Evolutionary conservation across 139 green algal species (phyloP).

Genomic region (Chlamydomonas schloesseri): DNA sequence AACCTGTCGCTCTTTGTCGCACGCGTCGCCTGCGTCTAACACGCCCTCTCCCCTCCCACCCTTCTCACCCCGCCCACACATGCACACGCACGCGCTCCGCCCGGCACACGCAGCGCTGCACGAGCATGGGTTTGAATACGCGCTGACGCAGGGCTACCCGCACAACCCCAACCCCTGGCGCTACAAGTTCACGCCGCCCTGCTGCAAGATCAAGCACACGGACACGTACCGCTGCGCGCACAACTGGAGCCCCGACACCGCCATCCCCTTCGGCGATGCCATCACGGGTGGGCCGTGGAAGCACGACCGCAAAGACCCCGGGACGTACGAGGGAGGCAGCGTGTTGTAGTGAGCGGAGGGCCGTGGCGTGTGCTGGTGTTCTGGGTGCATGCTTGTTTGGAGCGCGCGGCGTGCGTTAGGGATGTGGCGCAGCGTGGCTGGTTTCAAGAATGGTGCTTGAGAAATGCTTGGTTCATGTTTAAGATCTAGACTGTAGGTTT

Average conservation of each 20-base stretch:
- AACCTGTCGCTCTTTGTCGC: no score
- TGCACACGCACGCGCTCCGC: no score
- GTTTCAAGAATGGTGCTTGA: no score
- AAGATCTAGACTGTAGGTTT: no score
- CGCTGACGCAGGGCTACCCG: conserved; percentile 52
- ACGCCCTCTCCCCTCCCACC: not conserved
- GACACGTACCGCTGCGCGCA: conserved; percentile 59
- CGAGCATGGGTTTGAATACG: conserved; percentile 62
- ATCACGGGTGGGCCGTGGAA: conserved; percentile 49
- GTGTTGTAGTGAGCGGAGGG: conserved; percentile 46
- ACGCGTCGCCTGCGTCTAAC: no score
- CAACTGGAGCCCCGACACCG: conserved; percentile 56
- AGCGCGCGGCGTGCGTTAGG: no score
- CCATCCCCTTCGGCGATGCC: conserved; percentile 53
- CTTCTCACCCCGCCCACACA: not conserved
- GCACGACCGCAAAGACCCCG: conserved; percentile 34
- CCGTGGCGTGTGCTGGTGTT: no score
- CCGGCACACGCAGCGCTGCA: conserved; percentile 45
- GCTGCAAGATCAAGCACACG: conserved; percentile 58
- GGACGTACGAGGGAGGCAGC: conserved; percentile 53
- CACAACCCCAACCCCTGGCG: conserved; percentile 61
- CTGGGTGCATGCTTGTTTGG: no score
- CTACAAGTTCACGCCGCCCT: conserved; percentile 60
- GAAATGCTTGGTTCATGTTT: no score
- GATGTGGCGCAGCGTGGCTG: no score